These are phyloP conservation scores for Trifolium dubium DNA, from an alignment of 306 rosid genomes.

Conservation along the genomic window DNA sequence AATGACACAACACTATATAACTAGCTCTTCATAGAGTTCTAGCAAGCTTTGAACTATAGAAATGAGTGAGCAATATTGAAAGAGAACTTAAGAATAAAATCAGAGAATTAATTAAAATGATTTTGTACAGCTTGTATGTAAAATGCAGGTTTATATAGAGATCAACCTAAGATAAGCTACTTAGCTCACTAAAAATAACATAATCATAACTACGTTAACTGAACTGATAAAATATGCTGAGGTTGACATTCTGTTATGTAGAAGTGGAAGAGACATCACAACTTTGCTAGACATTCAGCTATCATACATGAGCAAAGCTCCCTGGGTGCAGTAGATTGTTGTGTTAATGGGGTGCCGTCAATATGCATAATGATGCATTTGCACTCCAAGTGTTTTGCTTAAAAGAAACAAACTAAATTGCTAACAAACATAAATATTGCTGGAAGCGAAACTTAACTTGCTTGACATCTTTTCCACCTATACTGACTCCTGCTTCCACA, in stretches of 20 bases:
- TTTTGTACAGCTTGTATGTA: neutral
- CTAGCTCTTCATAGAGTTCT: constrained; percentile 35
- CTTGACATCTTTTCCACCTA: constrained; percentile 95
- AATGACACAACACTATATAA: constrained; percentile 37
- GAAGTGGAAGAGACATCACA: neutral
- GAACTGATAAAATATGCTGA: constrained; percentile 6
- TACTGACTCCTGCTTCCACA: constrained; percentile 96
- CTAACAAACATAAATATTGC: constrained; percentile 25
- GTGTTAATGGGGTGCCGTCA: too few relatives aligned
- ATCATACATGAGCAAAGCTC: neutral
- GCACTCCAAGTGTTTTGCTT: too few relatives aligned
- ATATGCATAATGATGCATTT: too few relatives aligned
- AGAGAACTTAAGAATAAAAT: constrained; percentile 17
- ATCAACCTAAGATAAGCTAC: constrained; percentile 8
- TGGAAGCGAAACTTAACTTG: constrained; percentile 60
- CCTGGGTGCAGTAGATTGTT: neutral
- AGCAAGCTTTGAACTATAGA: constrained; percentile 17
- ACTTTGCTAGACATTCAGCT: constrained; percentile 5
- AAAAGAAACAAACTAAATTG: neutral
- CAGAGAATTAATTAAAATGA: neutral
- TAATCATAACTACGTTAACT: neutral
- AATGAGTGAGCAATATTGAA: constrained; percentile 5
- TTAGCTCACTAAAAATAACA: neutral
- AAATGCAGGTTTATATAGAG: neutral
- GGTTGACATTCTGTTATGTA: neutral